Conservation (phyloP, 306 rosid species). For the Arachis stenosperma region DNA sequence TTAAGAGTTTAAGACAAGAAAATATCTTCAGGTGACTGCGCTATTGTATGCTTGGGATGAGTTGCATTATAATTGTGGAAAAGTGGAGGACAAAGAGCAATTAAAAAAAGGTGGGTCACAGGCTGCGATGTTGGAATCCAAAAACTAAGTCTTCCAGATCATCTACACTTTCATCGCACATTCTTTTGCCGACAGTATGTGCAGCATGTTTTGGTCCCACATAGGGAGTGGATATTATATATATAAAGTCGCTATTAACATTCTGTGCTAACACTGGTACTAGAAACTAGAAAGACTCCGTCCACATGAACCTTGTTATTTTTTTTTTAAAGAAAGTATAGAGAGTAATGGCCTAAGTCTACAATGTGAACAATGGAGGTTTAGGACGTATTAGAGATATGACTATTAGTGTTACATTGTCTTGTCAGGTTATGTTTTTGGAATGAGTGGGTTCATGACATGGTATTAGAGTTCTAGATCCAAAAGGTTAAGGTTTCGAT, state of each 20-base stretch:
- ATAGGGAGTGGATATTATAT: not conserved
- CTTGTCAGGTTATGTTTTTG: no score
- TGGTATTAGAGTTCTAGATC: no score
- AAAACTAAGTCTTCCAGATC: no score
- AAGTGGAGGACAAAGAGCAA: not conserved
- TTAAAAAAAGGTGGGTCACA: not conserved
- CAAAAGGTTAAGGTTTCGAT: no score
- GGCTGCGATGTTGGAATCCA: not conserved
- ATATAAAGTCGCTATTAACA: not conserved
- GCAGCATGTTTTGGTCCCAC: not conserved
- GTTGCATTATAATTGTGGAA: not conserved
- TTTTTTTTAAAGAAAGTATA: no score
- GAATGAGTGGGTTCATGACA: no score
- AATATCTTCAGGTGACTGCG: not conserved
- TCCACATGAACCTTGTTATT: not conserved
- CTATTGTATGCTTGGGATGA: not conserved
- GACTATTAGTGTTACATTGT: no score
- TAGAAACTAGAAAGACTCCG: not conserved
- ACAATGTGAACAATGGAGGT: no score
- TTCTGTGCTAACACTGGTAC: not conserved
- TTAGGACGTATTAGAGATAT: no score
- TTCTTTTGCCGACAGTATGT: not conserved
- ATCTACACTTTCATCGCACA: no score
- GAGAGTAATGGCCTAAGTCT: no score
- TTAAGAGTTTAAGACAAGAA: not conserved